Percentiles rank a stretch among this genome's conserved stretches.
Conservation (phyloP, 768 basidiomycete species). For the Boletus sp. region DNA sequence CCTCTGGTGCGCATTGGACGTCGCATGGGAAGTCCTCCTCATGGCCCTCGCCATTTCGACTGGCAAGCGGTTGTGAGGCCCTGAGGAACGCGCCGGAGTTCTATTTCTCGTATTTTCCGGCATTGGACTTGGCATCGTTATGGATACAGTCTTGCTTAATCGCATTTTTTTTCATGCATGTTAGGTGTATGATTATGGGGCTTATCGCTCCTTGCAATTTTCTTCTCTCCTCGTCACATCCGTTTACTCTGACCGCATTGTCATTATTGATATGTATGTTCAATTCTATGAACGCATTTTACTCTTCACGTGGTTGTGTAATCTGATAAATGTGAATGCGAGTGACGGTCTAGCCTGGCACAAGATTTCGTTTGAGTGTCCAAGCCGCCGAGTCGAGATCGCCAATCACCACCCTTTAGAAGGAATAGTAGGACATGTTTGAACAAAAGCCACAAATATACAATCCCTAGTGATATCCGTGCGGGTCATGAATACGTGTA, state of each 20-base stretch:
- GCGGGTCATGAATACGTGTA: background rate
- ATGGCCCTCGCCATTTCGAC: slow-evolving; percentile 36
- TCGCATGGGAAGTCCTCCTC: slow-evolving; percentile 49
- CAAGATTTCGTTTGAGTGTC: background rate
- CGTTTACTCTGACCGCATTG: background rate
- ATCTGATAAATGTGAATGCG: too few species aligned
- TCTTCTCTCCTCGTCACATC: background rate
- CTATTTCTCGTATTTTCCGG: background rate
- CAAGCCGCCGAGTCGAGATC: background rate
- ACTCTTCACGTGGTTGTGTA: background rate
- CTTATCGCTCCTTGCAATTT: background rate
- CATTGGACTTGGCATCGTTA: slow-evolving; percentile 13
- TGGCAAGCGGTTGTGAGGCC: slow-evolving; percentile 14
- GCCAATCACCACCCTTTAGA: too few species aligned
- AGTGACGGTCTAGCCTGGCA: too few species aligned
- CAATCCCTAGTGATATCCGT: background rate
- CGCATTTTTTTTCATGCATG: background rate
- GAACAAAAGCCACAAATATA: background rate
- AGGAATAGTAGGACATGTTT: background rate
- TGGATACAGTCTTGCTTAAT: slow-evolving; percentile 6
- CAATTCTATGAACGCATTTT: slow-evolving; percentile 12
- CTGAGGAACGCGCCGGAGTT: background rate
- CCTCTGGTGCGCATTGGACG: slow-evolving; percentile 47
- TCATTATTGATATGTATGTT: slow-evolving; percentile 28
- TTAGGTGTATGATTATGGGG: slow-evolving; percentile 26